Evolutionary conservation across 352 stramenopile species (phyloP).

Genomic region (Pythium pyrilobum): DNA sequence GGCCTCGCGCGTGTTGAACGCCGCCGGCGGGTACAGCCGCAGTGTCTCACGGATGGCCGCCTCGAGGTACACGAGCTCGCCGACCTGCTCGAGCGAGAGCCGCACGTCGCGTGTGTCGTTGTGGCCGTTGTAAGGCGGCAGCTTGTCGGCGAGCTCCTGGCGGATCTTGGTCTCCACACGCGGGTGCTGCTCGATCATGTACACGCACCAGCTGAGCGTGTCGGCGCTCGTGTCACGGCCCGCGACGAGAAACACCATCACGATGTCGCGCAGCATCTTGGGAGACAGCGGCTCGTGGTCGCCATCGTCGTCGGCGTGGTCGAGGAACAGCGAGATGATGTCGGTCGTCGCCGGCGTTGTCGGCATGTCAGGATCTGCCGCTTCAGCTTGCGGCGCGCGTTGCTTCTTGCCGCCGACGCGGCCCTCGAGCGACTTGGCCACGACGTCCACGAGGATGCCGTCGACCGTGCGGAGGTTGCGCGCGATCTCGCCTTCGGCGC

Average conservation of each 20-base stretch:
- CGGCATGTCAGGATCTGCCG: neutral
- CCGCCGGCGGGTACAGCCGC: slow-evolving; percentile 46
- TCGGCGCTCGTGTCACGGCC: slow-evolving; percentile 51
- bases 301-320: slow-evolving; percentile 8
- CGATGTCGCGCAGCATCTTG: slow-evolving; percentile 30
- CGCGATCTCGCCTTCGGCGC: slow-evolving; percentile 18
- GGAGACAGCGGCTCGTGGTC: slow-evolving; percentile 2
- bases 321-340: slow-evolving; percentile 32
- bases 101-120: no score
- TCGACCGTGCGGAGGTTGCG: slow-evolving; percentile 21
- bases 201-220: slow-evolving; percentile 56
- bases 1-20: slow-evolving; percentile 36
- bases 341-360: slow-evolving; percentile 12
- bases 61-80: slow-evolving; percentile 52
- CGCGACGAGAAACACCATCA: slow-evolving; percentile 40
- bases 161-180: slow-evolving; percentile 30
- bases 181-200: slow-evolving; percentile 39
- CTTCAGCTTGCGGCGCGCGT: no score
- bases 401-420: slow-evolving; percentile 5
- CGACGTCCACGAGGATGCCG: slow-evolving; percentile 21
- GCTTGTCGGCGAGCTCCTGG: slow-evolving; percentile 22
- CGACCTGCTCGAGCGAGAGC: slow-evolving; percentile 35
- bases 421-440: slow-evolving; percentile 19
- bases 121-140: no score
- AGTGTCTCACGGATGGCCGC: slow-evolving; percentile 58